Evolutionary conservation across 352 stramenopile genomes (phyloP).

Genomic region (Phytophthora aleatoria): DNA sequence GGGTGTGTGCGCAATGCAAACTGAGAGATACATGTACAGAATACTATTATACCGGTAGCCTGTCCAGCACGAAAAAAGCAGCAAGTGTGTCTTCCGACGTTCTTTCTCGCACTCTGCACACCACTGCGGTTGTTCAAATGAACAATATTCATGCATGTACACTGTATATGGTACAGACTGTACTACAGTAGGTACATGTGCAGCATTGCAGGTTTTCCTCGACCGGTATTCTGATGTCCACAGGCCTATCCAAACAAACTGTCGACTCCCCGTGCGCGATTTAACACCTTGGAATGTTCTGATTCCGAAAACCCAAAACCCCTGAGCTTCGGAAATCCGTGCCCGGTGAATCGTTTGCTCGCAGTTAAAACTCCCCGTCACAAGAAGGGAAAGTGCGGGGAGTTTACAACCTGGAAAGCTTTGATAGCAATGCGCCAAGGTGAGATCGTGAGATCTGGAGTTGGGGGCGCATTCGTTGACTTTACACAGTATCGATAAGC

Average conservation of each 20-base stretch:
- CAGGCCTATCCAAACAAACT: constrained; percentile 18
- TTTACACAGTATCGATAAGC: neutral
- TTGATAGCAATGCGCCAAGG: neutral
- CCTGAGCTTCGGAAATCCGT: too few species aligned
- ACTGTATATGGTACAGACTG: too few species aligned
- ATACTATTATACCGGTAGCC: neutral
- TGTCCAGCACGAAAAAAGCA: constrained; percentile 2
- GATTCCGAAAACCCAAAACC: too few species aligned
- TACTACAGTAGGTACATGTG: neutral
- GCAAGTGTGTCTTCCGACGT: neutral
- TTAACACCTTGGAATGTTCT: neutral
- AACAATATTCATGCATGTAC: too few species aligned
- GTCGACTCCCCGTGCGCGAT: constrained; percentile 7
- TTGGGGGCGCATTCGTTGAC: neutral
- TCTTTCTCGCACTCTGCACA: neutral
- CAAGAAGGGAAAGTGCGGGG: constrained; percentile 9
- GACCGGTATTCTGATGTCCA: neutral
- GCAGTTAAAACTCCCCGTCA: constrained; percentile 16
- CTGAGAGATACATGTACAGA: neutral
- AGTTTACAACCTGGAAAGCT: neutral
- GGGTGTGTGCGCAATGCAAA: neutral
- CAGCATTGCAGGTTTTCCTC: neutral
- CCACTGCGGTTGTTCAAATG: too few species aligned
- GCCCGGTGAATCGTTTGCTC: constrained; percentile 7
- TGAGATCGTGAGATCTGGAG: constrained; percentile 8